phyloP scores from a whole-genome alignment of 2,329 filamentous ascomycete species.

The Aspergillus sp. region DNA sequence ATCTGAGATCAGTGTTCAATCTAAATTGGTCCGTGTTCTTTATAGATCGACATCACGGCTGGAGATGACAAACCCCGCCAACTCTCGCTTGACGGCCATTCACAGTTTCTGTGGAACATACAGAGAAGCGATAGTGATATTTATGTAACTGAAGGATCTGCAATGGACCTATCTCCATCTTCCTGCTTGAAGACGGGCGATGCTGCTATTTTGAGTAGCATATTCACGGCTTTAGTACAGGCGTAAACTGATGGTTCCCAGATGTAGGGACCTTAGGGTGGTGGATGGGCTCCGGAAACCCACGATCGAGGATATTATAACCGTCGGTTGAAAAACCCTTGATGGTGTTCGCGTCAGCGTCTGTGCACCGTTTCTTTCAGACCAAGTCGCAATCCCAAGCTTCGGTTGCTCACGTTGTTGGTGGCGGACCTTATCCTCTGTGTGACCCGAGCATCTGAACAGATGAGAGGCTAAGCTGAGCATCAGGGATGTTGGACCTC shows the following conservation, averaged over 20 bases:
- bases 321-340: background rate
- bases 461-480: constrained; percentile 9
- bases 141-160: background rate
- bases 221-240: background rate
- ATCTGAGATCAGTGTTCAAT: background rate
- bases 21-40: background rate
- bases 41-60: constrained; percentile 5
- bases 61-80: constrained; percentile 1
- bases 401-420: background rate
- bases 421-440: constrained; percentile 6
- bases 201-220: background rate
- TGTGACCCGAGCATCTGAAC: constrained; percentile 2
- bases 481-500: background rate
- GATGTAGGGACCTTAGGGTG: background rate
- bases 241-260: background rate
- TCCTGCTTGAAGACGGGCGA: background rate
- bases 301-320: background rate
- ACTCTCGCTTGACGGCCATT: background rate
- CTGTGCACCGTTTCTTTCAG: background rate
- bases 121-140: background rate
- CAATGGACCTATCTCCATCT: background rate
- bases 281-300: background rate
- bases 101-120: background rate
- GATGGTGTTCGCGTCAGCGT: background rate
- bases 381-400: background rate